Base-by-base conservation (phyloP, 1,284 basidiomycete species). In the Pseudozyma thailandica region DNA sequence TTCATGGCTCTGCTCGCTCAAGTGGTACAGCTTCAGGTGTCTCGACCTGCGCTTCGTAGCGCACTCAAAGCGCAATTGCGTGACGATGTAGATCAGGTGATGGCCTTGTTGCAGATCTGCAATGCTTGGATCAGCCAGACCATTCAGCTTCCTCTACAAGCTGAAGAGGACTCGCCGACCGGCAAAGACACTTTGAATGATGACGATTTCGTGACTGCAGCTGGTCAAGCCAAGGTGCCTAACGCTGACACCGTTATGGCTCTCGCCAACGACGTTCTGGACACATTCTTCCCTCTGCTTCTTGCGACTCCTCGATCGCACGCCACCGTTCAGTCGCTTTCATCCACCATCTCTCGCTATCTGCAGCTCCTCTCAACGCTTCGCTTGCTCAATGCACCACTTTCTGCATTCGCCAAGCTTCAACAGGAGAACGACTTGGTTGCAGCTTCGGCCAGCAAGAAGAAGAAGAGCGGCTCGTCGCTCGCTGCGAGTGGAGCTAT, bases 231-330 rank as follows among this genome's bases (percentile, higher is more conserved):
- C 46, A 54, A 58, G 25, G 51, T 37, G 16, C 65, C 65, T 2
- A 31, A 59, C 8, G 59, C 59, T 15, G 52, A 64, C 8, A 41
- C 55, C 7, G 49, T 58, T 18, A 52, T 74, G 44, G 47, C 57
- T n/a, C 45, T 75, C 21, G 60, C 70, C 50, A 75, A 44, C 43
- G 69, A 72, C 41, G 61, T 72, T 44, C 50, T 75, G 23, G 73
- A 75, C 31, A 68, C 65, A 3, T 75, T 72, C 33, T 72, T 72
- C 49, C 73, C 73, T 13, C 59, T 75, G 21, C 46, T 75, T 21
- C 49, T 75, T 2, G 51, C 56, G 1, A 69, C 73, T 7, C 50
- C 69, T 31, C 58, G 53, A n/a, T 55, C 64, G 50, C 61, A 62
- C 21, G 47, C 28, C 2, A 47, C 54, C 27, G 60, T 75, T 33